Conservation (phyloP, 768 basidiomycete species). For the Gloeophyllum trabeum region DNA sequence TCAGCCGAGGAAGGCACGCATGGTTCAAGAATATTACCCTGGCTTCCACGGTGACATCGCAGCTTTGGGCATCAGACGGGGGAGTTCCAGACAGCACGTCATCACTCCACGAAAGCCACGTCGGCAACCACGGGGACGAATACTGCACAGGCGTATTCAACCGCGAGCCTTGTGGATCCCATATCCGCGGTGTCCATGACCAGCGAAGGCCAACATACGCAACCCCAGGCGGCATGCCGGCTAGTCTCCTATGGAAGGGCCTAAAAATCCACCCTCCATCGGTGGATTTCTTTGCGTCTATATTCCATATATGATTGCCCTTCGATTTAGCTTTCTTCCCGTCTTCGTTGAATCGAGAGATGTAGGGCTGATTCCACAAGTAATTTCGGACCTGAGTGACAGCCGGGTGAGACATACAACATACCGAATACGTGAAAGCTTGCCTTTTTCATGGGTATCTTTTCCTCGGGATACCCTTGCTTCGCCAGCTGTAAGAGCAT, state of each 20-base stretch:
- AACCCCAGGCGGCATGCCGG: conserved; percentile 69
- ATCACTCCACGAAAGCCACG: conserved; percentile 84
- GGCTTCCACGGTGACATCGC: conserved; percentile 66
- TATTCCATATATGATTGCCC: conserved; percentile 99
- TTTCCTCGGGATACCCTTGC: conserved; percentile 86
- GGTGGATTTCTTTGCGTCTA: conserved; percentile 78
- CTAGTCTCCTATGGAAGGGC: conserved; percentile 80
- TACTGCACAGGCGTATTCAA: conserved; percentile 71
- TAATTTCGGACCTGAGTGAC: conserved; percentile 72
- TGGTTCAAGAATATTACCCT: conserved; percentile 35
- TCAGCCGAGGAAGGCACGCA: conserved; percentile 1
- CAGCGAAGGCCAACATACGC: conserved; percentile 77
- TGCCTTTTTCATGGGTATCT: conserved; percentile 95
- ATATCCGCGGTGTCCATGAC: conserved; percentile 88
- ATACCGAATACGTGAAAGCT: conserved; percentile 10
- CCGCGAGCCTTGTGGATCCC: conserved; percentile 92
- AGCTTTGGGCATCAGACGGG: conserved; percentile 61
- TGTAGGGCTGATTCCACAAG: conserved; percentile 89
- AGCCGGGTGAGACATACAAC: conserved; percentile 5
- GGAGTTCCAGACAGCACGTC: conserved; percentile 78
- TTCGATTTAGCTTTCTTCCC: conserved; percentile 99
- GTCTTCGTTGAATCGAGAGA: conserved; percentile 96
- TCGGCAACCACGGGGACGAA: conserved; percentile 68
- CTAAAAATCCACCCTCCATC: conserved; percentile 82
- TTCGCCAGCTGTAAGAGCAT: conserved; percentile 46